phyloP scores from a whole-genome alignment of 371 early-diverging fungal species.

The Massospora cicadina region DNA sequence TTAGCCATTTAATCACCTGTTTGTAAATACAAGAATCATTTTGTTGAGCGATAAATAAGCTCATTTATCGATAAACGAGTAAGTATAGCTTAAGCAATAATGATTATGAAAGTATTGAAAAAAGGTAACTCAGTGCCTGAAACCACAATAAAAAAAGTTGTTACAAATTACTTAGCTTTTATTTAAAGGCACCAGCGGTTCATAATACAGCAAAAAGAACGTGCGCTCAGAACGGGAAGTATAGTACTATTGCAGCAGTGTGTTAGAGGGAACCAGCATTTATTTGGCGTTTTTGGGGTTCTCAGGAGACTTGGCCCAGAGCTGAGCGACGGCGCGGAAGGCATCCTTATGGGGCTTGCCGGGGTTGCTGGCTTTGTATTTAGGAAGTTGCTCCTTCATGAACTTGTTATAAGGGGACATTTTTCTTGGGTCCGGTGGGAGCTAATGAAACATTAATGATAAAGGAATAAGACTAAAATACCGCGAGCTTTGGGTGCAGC shows the following conservation, averaged over 20 bases:
- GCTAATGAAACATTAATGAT: neutral
- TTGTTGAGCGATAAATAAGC: no score
- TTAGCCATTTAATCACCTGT: no score
- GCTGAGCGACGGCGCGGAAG: conserved; percentile 29
- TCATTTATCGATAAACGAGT: no score
- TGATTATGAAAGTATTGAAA: no score
- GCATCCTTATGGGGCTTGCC: conserved; percentile 39
- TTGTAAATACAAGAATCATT: no score
- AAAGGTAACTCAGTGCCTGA: no score
- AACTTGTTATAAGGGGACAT: conserved; percentile 45
- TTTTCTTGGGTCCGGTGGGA: conserved; percentile 18
- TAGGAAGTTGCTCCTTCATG: conserved; percentile 49
- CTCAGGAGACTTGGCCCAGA: conserved; percentile 17
- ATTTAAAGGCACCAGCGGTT: neutral
- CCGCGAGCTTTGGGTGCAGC: neutral
- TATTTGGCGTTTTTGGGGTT: conserved; percentile 24
- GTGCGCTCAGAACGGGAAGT: neutral
- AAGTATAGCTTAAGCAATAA: no score
- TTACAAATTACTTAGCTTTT: neutral
- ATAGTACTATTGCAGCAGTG: neutral
- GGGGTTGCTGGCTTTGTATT: conserved; percentile 35
- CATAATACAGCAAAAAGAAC: neutral
- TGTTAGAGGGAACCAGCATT: neutral
- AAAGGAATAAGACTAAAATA: neutral
- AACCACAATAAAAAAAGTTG: no score